Base-by-base conservation (phyloP, 306 rosid species). In the Inga oerstediana region DNA sequence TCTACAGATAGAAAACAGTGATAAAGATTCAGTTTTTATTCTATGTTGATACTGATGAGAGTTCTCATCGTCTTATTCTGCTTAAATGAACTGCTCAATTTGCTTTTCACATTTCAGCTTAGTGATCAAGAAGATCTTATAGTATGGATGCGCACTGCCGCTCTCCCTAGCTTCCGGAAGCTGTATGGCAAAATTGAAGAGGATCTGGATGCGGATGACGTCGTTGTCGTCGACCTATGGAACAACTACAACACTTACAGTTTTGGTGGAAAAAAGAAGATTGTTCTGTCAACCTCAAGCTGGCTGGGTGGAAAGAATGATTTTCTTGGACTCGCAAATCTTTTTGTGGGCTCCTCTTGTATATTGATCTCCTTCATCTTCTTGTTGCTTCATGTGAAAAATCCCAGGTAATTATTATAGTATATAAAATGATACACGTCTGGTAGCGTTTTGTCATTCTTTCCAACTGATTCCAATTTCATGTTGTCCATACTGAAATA, bases 141-240 rank as follows among this genome's bases (percentile, higher is more conserved):
- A 34, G 98, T 96, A 69, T 93, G 99, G 99, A 96, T 96, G 98
- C 93, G 99, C 58, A 93, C 98, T 44, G 98, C 99, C 79, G 99
- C 99, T 14, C 99, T 96, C 34, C 98, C 99, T 72, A 90, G 88
- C 88, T 96, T 96, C 89, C 83, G 98, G 68, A 96, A 96, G 89
- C 84, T 96, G 88, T 93, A 93, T 13, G 99, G 98, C 79, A 92
- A 88, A 93, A 93, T 96, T 61, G 98, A 93, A 84, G 94, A 91
- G 87, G 96, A 96, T 88, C 86, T 96, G 94, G 90, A 93, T 37
- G 93, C 85, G 43, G 93, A 87, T 82, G 99, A 93, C 83, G 97
- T 89, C 79, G 83, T 96, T 49, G 85, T 78, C 17, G 94, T 96
- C 78, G 90, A 89, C 48, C 74, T 96, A 68, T 84, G 62, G 85